These are phyloP conservation scores for Carex cristatella DNA, from an alignment of 176 grass and related monocot genomes.

Conservation along the genomic window DNA sequence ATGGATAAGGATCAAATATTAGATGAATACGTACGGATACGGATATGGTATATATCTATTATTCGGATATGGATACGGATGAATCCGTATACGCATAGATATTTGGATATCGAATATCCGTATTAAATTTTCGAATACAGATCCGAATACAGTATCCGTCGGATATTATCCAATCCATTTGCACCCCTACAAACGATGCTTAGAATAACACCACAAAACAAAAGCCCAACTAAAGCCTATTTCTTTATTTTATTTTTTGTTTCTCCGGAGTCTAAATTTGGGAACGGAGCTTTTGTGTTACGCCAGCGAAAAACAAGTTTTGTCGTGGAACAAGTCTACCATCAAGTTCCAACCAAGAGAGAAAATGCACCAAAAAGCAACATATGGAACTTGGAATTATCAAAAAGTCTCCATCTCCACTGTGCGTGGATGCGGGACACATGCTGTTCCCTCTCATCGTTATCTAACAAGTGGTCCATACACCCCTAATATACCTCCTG, in stretches of 20 bases:
- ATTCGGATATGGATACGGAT: too few species aligned
- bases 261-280: background rate
- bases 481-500: background rate
- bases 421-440: slow-evolving; percentile 21
- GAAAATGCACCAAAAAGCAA: slow-evolving; percentile 5
- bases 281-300: background rate
- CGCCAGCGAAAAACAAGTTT: background rate
- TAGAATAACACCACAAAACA: background rate
- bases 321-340: background rate
- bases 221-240: background rate
- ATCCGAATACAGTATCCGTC: too few species aligned
- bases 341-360: background rate
- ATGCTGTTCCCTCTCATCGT: slow-evolving; percentile 6
- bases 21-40: too few species aligned
- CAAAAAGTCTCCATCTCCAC: slow-evolving; percentile 24
- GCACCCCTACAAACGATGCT: too few species aligned
- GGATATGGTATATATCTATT: too few species aligned
- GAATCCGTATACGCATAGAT: too few species aligned
- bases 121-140: too few species aligned
- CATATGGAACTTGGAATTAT: slow-evolving; percentile 20
- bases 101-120: too few species aligned
- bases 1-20: too few species aligned
- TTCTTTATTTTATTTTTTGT: background rate
- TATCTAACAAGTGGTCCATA: background rate
- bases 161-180: too few species aligned